Evolutionary conservation across 2,329 filamentous ascomycete species (phyloP).

Genomic region (Zymoseptoria crescenta): DNA sequence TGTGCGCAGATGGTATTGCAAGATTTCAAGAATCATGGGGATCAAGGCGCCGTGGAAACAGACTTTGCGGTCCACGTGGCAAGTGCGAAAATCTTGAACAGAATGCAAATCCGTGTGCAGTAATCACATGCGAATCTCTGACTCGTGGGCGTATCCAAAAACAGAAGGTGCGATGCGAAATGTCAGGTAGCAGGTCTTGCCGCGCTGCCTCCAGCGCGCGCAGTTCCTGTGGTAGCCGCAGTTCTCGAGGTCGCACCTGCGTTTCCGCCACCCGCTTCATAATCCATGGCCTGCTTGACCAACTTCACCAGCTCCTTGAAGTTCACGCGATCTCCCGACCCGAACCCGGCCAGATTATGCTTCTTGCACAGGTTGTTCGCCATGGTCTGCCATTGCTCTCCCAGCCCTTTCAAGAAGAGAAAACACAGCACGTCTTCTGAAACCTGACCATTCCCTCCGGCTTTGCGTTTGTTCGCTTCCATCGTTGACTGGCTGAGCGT

Average conservation of each 20-base stretch:
- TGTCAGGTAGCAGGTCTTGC: not conserved
- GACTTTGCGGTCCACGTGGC: not conserved
- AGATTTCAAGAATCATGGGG: not conserved
- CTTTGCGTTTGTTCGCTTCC: slow-evolving; percentile 9
- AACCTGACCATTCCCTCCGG: slow-evolving; percentile 13
- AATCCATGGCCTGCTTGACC: slow-evolving; percentile 19
- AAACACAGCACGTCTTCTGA: slow-evolving; percentile 25
- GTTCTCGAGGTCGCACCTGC: not conserved
- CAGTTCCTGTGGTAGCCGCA: not conserved
- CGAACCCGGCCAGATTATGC: slow-evolving; percentile 28
- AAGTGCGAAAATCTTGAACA: not conserved
- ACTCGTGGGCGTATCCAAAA: too few relatives aligned
- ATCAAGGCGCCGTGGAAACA: not conserved
- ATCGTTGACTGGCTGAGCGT: slow-evolving; percentile 6
- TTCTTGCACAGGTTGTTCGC: slow-evolving; percentile 22
- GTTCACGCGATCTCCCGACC: slow-evolving; percentile 22
- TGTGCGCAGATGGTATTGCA: not conserved
- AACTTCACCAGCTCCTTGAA: slow-evolving; percentile 23
- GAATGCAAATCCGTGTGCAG: too few relatives aligned
- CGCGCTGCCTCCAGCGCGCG: not conserved
- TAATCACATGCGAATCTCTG: not conserved
- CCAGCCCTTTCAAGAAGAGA: slow-evolving; percentile 24
- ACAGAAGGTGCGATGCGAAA: not conserved
- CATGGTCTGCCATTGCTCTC: slow-evolving; percentile 17
- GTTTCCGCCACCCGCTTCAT: slow-evolving; percentile 5